A percentile compares a stretch with the other conserved stretches of the same genome.
Evolutionary conservation across 768 basidiomycete species (phyloP).

Genomic region (Zangia roseola): DNA sequence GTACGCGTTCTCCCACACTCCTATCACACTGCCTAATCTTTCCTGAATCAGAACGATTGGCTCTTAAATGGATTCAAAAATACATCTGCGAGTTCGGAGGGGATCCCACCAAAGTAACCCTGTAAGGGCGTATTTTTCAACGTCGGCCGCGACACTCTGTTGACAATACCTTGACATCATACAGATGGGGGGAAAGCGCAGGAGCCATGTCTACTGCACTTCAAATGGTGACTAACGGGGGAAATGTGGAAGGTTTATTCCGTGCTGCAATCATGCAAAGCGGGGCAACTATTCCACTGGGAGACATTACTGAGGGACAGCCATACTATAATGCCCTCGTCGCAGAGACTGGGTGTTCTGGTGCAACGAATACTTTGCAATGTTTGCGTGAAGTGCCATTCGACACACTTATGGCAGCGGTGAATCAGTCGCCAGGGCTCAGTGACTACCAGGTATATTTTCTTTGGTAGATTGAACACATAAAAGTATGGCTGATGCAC

Average conservation of each 20-base stretch:
- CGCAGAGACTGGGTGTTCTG: slow-evolving; percentile 28
- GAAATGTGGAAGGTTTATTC: slow-evolving; percentile 25
- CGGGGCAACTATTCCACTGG: slow-evolving; percentile 32
- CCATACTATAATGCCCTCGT: slow-evolving; percentile 33
- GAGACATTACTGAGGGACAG: slow-evolving; percentile 23
- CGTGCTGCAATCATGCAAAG: slow-evolving; percentile 39
- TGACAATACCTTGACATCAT: not conserved
- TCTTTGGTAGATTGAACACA: too few species aligned
- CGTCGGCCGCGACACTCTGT: not conserved
- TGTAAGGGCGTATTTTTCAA: slow-evolving; percentile 9
- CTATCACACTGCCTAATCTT: not conserved
- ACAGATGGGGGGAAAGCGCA: too few species aligned
- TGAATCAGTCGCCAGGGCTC: slow-evolving; percentile 34
- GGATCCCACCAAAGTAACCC: slow-evolving; percentile 43
- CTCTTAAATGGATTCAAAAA: slow-evolving; percentile 54
- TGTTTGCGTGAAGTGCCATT: slow-evolving; percentile 36
- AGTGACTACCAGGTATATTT: slow-evolving; percentile 33
- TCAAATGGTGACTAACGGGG: too few species aligned
- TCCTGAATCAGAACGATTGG: slow-evolving; percentile 31
- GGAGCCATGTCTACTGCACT: too few species aligned
- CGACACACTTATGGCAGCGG: slow-evolving; percentile 28
- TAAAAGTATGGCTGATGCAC: slow-evolving; percentile 36
- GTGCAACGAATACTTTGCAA: slow-evolving; percentile 26
- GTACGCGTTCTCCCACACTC: slow-evolving; percentile 7
- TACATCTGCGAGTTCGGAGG: slow-evolving; percentile 64